Base-by-base conservation (phyloP, 208 protist species). In the Strigomonas galati region DNA sequence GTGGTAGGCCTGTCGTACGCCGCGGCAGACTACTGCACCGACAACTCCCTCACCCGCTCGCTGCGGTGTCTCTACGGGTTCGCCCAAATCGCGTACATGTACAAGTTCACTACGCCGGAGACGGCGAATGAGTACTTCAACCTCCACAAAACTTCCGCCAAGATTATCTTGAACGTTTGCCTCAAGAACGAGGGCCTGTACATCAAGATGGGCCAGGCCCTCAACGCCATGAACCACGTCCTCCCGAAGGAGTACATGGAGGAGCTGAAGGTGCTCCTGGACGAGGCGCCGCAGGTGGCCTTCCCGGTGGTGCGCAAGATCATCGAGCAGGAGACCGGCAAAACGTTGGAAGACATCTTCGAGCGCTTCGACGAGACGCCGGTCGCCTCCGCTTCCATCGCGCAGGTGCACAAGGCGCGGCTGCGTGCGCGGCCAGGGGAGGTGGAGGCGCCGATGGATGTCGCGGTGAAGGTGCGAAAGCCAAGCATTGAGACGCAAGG, bases 391-490 rank as follows among this genome's bases (percentile, higher is more conserved):
- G 97, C 97, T 0, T 98, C 95, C 21, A 87, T 99, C 32, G 97
- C 97, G 27, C 97, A 99, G 78, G 94, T 98, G 23, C 90, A 97
- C 67, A 72, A 74, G 4, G 91, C 89, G 26, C 68, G 76, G 69
- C 54, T 97, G 37, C 72, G 74, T 1, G 65, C 65, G 3, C 49
- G 19, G 28, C 7, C 7, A 24, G 26, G 44, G 9, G 31, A 17
- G 44, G 26, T 32, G 62, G 72, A 26, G 24, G 37, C 14, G 65
- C 35, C 35, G 35, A 87, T 19, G 43, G 56, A 51, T 49, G 95
- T 99, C 7, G 97, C 95, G 2, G 94, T 99, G 21, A 99, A 99
- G 78, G 93, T 98, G 49, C 94, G 93, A 26, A 94, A 97, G 71
- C 90, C 89, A 28, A 72, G 81, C 32, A 85, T 97, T 32, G 69